phyloP scores from a whole-genome alignment of 768 basidiomycete genomes.

The Termitomyces sp. region DNA sequence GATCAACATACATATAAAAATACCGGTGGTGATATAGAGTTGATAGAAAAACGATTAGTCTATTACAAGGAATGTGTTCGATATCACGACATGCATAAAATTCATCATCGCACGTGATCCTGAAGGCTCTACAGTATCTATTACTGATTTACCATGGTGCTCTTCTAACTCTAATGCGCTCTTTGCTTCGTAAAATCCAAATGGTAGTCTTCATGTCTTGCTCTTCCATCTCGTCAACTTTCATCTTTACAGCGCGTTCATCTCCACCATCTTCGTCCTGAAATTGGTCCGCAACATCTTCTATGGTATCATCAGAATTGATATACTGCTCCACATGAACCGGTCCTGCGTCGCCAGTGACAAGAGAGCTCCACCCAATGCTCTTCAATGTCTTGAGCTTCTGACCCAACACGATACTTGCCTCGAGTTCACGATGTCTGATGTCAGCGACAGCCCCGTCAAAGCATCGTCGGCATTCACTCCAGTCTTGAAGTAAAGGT shows the following conservation, averaged over 20 bases:
- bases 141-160: conserved; percentile 26
- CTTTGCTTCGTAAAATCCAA: conserved; percentile 33
- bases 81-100: not conserved
- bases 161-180: conserved; percentile 37
- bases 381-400: conserved; percentile 36
- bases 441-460: conserved; percentile 22
- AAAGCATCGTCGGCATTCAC: conserved; percentile 31
- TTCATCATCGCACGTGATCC: not conserved
- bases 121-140: not conserved
- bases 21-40: no score
- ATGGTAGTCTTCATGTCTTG: conserved; percentile 26
- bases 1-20: no score
- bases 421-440: conserved; percentile 39
- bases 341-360: conserved; percentile 15
- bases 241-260: not conserved
- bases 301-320: conserved; percentile 11
- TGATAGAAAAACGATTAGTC: no score
- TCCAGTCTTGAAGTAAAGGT: conserved; percentile 21
- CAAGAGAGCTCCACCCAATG: conserved; percentile 51
- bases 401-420: conserved; percentile 38
- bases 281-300: conserved; percentile 11
- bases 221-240: conserved; percentile 2
- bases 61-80: not conserved
- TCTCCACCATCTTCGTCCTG: not conserved
- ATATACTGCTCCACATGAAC: conserved; percentile 1